Evolutionary conservation across 345 rosid genomes (phyloP), one percentile per base, ranked within the genome.

Genomic region (Citrus glauca): DNA sequence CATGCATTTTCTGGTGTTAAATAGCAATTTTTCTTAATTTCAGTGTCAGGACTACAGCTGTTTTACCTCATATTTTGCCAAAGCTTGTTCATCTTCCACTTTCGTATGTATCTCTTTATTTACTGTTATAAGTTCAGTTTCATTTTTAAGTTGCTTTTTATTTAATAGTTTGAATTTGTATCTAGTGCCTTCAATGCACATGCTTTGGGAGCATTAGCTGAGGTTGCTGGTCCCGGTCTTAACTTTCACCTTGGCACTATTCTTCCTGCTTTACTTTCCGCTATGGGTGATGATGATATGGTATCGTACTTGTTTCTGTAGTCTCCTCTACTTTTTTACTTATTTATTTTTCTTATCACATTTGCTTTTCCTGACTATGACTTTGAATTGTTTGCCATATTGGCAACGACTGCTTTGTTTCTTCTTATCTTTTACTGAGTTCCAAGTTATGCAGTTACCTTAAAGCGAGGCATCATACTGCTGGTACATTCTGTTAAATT

Each of bases 31-130:
- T 74, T 77, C 73, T 35, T 70, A 48, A 83, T 79, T 76, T 78
- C 85, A 96, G 99, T 90, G 99, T 96, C 74, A 87, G 99, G 85
- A 94, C 97, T 57, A 79, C 98, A n/a, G 99, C 97, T 50, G 98
- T 96, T 73, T 88, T 96, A 85, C 98, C 98, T 80, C 98, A 96
- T 88, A 94, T 96, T 81, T 86, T 96, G 81, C 99, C 99, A 62
- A 96, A 92, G 91, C 91, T 96, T 77, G 92, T 94, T 81, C 91
- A 89, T 42, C 91, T 83, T 66, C 99, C 98, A 50, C 97, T 96
- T 65, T 94, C 97, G 99, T 96, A 91, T 80, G 98, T 83, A 63
- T 80, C 82, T 56, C 78, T 77, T 85, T 78, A 59, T 38, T 68
- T 66, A 70, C 19, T 77, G 72, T 57, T 81, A 35, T 71, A n/a